These are phyloP conservation scores for Globisporangium cylindrosporum DNA, from an alignment of 352 stramenopile genomes.

Conservation along the genomic window DNA sequence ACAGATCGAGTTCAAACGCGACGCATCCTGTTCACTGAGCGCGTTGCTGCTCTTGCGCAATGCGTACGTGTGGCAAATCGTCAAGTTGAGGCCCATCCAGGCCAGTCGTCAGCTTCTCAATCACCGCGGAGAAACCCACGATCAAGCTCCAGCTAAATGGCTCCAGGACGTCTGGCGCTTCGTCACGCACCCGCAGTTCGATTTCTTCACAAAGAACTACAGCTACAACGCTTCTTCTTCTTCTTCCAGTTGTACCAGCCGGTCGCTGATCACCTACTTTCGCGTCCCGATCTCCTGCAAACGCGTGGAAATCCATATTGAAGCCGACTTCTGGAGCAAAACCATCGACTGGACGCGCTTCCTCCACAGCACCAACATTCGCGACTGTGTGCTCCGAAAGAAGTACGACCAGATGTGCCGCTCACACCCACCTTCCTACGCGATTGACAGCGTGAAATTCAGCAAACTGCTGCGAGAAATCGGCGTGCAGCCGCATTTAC, in stretches of 20 bases:
- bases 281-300: slow-evolving; percentile 30
- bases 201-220: slow-evolving; percentile 22
- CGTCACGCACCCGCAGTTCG: slow-evolving; percentile 45
- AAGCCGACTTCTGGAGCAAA: slow-evolving; percentile 57
- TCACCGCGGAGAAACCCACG: not conserved
- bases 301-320: slow-evolving; percentile 34
- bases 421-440: slow-evolving; percentile 40
- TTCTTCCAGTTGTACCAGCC: not conserved
- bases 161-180: slow-evolving; percentile 49
- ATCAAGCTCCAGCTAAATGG: slow-evolving; percentile 34
- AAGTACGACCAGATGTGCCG: slow-evolving; percentile 47
- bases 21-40: slow-evolving; percentile 33
- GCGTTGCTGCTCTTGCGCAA: slow-evolving; percentile 24
- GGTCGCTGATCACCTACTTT: slow-evolving; percentile 28
- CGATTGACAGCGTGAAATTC: slow-evolving; percentile 77
- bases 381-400: slow-evolving; percentile 28
- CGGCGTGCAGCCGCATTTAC: slow-evolving; percentile 35
- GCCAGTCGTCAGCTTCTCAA: not conserved
- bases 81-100: slow-evolving; percentile 7
- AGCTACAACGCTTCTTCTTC: not conserved
- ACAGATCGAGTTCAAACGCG: slow-evolving; percentile 36
- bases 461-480: slow-evolving; percentile 70
- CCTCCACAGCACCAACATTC: slow-evolving; percentile 30
- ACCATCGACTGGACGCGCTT: slow-evolving; percentile 45
- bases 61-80: slow-evolving; percentile 45